Conservation (phyloP, 495 filamentous ascomycete species). For the Aspergillus sparsus region DNA sequence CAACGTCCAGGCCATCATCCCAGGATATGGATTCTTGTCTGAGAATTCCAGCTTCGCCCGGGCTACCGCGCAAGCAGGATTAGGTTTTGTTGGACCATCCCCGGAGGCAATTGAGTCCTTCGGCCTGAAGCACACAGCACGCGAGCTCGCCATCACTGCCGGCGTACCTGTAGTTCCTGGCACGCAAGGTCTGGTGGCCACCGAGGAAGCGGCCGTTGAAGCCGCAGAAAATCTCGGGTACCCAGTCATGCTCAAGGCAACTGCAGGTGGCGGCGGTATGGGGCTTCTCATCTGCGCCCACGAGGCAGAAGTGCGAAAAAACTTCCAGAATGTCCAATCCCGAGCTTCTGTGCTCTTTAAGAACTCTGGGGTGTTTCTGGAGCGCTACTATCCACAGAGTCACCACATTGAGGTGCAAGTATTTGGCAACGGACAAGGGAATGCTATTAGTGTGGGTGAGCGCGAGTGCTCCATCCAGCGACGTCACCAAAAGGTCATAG, state of each 20-base stretch:
- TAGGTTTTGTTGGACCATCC: conserved; percentile 55
- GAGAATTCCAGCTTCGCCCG: conserved; percentile 59
- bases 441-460: conserved; percentile 40
- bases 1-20: conserved; percentile 50
- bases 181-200: conserved; percentile 43
- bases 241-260: conserved; percentile 60
- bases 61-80: conserved; percentile 43
- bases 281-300: conserved; percentile 42
- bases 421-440: conserved; percentile 41
- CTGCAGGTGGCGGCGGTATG: conserved; percentile 60
- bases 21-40: conserved; percentile 60
- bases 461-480: conserved; percentile 48
- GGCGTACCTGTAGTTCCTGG: conserved; percentile 56
- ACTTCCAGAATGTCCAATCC: conserved; percentile 34
- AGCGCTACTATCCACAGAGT: conserved; percentile 38
- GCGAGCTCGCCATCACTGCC: conserved; percentile 47
- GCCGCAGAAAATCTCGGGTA: conserved; percentile 47
- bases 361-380: conserved; percentile 45
- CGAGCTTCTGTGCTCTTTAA: conserved; percentile 41
- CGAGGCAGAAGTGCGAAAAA: conserved; percentile 33
- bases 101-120: conserved; percentile 52
- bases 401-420: conserved; percentile 49
- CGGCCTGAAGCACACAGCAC: conserved; percentile 59
- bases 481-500: conserved; percentile 58
- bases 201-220: conserved; percentile 43